A percentile compares a stretch with the other conserved stretches of the same genome.
Conservation (phyloP, 2,329 filamentous ascomycete genomes). For the Pleurostoma richardsiae region DNA sequence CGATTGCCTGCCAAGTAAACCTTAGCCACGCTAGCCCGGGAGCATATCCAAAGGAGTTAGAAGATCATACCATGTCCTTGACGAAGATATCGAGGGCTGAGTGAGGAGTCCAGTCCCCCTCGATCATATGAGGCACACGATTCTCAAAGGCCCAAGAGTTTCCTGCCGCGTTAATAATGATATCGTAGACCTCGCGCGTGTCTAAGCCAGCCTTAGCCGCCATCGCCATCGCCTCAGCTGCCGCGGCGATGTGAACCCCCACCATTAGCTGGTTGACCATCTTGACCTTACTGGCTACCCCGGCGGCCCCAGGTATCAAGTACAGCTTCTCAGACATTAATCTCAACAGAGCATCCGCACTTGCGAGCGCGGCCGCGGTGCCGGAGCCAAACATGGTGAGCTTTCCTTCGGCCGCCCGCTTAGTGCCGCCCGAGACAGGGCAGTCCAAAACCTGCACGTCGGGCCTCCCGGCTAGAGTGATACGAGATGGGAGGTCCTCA, state of each 20-base stretch:
- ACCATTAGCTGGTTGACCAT: slow-evolving; percentile 48
- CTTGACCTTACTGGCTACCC: slow-evolving; percentile 48
- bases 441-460: slow-evolving; percentile 57
- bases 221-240: slow-evolving; percentile 47
- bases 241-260: slow-evolving; percentile 44
- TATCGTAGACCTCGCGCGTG: slow-evolving; percentile 22
- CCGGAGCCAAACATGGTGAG: slow-evolving; percentile 54
- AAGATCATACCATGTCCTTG: slow-evolving; percentile 24
- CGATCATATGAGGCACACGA: slow-evolving; percentile 46
- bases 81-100: slow-evolving; percentile 28
- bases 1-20: slow-evolving; percentile 12
- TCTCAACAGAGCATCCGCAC: slow-evolving; percentile 47
- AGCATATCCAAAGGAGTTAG: too few relatives aligned
- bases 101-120: slow-evolving; percentile 36
- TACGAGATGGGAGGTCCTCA: slow-evolving; percentile 41
- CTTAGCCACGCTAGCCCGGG: too few relatives aligned
- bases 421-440: slow-evolving; percentile 57
- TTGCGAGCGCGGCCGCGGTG: slow-evolving; percentile 40
- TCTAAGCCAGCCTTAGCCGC: slow-evolving; percentile 42
- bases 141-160: slow-evolving; percentile 53
- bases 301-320: slow-evolving; percentile 41
- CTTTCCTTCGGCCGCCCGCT: neutral
- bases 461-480: slow-evolving; percentile 39
- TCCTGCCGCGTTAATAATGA: slow-evolving; percentile 21
- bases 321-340: slow-evolving; percentile 54